Evolutionary conservation across 23 red algal genomes (phyloP).

Genomic region (Porphyridium purpureum): DNA sequence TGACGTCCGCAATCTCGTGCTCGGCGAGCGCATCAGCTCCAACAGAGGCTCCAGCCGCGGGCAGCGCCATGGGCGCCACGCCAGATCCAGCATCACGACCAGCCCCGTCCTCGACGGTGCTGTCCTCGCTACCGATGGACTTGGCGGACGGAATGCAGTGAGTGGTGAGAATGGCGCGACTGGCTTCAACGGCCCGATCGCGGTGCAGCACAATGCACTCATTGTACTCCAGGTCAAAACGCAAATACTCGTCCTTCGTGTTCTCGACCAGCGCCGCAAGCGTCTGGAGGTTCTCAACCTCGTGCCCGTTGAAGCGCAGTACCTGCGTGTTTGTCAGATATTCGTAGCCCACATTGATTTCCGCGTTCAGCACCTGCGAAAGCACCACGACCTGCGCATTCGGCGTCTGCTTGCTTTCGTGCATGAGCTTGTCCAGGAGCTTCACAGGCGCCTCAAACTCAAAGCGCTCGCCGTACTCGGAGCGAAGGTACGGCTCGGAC

Average conservation of each 20-base stretch:
- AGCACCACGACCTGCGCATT: slow-evolving; percentile 69
- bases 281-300: slow-evolving; percentile 41
- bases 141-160: slow-evolving; percentile 60
- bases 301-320: slow-evolving; percentile 24
- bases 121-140: too few species aligned
- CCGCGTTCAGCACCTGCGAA: slow-evolving; percentile 54
- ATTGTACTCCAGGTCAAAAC: slow-evolving; percentile 73
- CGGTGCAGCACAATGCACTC: slow-evolving; percentile 44
- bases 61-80: too few species aligned
- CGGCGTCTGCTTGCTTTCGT: slow-evolving; percentile 13
- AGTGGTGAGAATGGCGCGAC: slow-evolving; percentile 36
- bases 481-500: slow-evolving; percentile 71
- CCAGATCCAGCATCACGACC: too few species aligned
- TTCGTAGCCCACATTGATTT: slow-evolving; percentile 66
- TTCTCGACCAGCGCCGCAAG: slow-evolving; percentile 42
- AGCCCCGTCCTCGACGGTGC: too few species aligned
- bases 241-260: slow-evolving; percentile 23
- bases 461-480: slow-evolving; percentile 58
- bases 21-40: too few species aligned
- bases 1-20: too few species aligned
- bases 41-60: too few species aligned
- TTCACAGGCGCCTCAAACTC: slow-evolving; percentile 49
- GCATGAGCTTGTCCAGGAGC: slow-evolving; percentile 54
- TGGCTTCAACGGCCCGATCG: slow-evolving; percentile 17
- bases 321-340: slow-evolving; percentile 28